A percentile compares a stretch with the other conserved stretches of the same genome.
These are phyloP conservation scores for Penicillium malachiteum DNA, from an alignment of 495 filamentous ascomycete genomes.

Conservation along the genomic window DNA sequence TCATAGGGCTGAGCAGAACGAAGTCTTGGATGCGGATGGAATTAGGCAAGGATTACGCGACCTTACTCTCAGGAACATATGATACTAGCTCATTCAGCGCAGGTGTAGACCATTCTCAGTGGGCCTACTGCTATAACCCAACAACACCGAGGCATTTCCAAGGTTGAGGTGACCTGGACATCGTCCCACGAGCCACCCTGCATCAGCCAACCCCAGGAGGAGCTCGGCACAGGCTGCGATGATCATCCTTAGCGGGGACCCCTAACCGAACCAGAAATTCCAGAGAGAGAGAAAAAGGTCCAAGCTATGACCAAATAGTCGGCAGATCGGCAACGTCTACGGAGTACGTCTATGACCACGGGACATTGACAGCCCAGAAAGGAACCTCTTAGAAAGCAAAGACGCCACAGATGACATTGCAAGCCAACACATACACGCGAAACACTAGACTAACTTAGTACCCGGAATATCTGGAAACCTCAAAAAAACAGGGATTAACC, in stretches of 20 bases:
- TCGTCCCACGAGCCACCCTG: slow-evolving; percentile 2
- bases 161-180: neutral
- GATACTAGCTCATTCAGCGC: neutral
- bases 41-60: slow-evolving; percentile 3
- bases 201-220: too few species aligned
- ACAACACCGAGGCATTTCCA: neutral
- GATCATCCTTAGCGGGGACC: slow-evolving; percentile 1
- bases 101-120: too few species aligned
- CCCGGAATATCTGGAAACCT: neutral
- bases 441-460: neutral
- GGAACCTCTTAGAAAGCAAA: neutral
- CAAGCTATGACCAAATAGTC: neutral
- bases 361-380: slow-evolving; percentile 2
- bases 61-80: slow-evolving; percentile 7
- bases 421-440: neutral
- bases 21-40: neutral
- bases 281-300: neutral
- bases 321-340: neutral
- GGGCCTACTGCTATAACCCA: neutral
- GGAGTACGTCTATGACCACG: neutral
- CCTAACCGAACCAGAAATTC: neutral
- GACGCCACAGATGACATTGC: neutral
- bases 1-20: slow-evolving; percentile 26
- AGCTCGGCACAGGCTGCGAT: neutral
- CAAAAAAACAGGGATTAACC: neutral